Evolutionary conservation across 2,329 filamentous ascomycete genomes (phyloP).

Genomic region (Colletotrichum tofieldiae): DNA sequence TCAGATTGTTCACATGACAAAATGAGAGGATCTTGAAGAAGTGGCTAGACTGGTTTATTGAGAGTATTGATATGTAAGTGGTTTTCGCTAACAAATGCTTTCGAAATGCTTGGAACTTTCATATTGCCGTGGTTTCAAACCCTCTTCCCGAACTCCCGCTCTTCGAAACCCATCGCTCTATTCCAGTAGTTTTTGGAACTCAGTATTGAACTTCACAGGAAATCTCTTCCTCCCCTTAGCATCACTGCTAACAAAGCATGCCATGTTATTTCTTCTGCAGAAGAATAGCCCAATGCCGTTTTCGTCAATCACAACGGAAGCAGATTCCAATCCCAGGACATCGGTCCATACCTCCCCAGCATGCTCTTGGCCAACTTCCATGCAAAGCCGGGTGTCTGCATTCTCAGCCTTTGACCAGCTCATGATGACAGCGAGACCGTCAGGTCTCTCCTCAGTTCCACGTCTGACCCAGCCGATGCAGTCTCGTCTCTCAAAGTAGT

Average conservation of each 20-base stretch:
- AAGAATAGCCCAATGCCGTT: constrained; percentile 25
- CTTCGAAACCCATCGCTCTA: background rate
- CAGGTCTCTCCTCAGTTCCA: constrained; percentile 24
- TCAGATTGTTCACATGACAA: background rate
- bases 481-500: constrained; percentile 30
- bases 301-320: constrained; percentile 23
- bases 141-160: background rate
- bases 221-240: constrained; percentile 35
- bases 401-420: constrained; percentile 24
- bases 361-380: constrained; percentile 31
- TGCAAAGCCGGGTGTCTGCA: constrained; percentile 24
- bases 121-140: background rate
- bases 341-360: constrained; percentile 32
- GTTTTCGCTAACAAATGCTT: background rate
- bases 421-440: constrained; percentile 32
- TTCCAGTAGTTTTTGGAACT: constrained; percentile 13
- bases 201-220: constrained; percentile 25
- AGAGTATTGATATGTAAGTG: background rate
- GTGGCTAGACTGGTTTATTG: background rate
- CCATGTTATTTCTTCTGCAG: constrained; percentile 24
- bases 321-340: constrained; percentile 12
- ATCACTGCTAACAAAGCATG: constrained; percentile 30
- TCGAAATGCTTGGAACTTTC: background rate
- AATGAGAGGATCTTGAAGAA: background rate
- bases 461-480: constrained; percentile 37